A percentile compares a stretch with the other conserved stretches of the same genome.
These are phyloP conservation scores for Mangifera indica DNA, from an alignment of 345 rosid genomes.

Conservation along the genomic window DNA sequence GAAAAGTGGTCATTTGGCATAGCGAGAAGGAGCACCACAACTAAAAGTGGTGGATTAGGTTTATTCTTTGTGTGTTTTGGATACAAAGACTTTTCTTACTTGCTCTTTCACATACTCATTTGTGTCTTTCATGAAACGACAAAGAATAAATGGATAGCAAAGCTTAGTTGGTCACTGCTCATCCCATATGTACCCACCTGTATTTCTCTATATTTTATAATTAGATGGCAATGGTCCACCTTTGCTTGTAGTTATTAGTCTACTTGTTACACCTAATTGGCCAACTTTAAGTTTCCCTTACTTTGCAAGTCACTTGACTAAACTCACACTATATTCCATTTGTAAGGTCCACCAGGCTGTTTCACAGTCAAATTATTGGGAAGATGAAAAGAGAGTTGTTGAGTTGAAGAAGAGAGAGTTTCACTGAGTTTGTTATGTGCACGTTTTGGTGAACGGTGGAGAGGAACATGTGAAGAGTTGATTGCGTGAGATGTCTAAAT, in stretches of 20 bases:
- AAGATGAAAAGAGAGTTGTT: too few relatives aligned
- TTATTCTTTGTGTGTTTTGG: slow-evolving; percentile 28
- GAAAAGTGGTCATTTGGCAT: slow-evolving; percentile 84
- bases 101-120: slow-evolving; percentile 10
- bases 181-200: slow-evolving; percentile 53
- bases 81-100: not conserved
- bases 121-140: slow-evolving; percentile 35
- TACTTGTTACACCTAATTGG: slow-evolving; percentile 55
- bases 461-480: slow-evolving; percentile 33
- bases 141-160: slow-evolving; percentile 44
- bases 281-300: slow-evolving; percentile 49
- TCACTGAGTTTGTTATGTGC: slow-evolving; percentile 36
- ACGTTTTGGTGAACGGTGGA: slow-evolving; percentile 31
- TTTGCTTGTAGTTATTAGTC: slow-evolving; percentile 29
- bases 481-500: slow-evolving; percentile 35
- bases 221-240: slow-evolving; percentile 25
- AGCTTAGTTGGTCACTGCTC: slow-evolving; percentile 44
- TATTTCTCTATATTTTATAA: slow-evolving; percentile 13
- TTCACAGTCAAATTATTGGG: not conserved
- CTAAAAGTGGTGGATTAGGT: slow-evolving; percentile 74
- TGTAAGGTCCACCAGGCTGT: not conserved
- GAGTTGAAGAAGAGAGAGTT: not conserved
- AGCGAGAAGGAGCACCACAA: slow-evolving; percentile 52
- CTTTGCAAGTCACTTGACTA: slow-evolving; percentile 51
- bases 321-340: slow-evolving; percentile 13